Conservation (phyloP, 2,329 filamentous ascomycete species). For the Myriangium duriaei region DNA sequence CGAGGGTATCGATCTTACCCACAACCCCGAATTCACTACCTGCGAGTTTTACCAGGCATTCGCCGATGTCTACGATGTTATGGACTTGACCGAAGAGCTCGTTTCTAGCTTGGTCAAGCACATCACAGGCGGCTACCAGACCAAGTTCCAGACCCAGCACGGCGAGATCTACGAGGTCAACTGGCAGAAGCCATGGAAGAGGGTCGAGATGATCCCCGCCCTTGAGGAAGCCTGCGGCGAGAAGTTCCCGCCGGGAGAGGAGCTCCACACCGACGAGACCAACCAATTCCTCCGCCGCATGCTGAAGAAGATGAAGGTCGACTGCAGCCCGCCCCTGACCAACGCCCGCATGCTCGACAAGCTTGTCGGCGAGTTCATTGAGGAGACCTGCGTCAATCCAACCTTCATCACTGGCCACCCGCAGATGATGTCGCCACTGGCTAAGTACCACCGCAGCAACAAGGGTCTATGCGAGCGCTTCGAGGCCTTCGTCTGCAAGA, state of each 20-base stretch:
- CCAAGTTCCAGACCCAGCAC: slow-evolving; percentile 71
- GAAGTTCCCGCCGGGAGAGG: slow-evolving; percentile 81
- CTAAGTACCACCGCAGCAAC: slow-evolving; percentile 79
- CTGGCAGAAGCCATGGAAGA: slow-evolving; percentile 90
- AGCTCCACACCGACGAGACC: slow-evolving; percentile 81
- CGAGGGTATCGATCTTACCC: slow-evolving; percentile 79
- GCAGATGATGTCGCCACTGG: slow-evolving; percentile 80
- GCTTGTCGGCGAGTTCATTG: slow-evolving; percentile 80
- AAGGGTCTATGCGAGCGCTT: slow-evolving; percentile 90
- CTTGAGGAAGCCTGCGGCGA: slow-evolving; percentile 82
- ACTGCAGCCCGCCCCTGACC: slow-evolving; percentile 80
- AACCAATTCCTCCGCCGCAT: slow-evolving; percentile 75
- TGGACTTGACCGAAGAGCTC: slow-evolving; percentile 85
- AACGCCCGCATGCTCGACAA: slow-evolving; percentile 96
- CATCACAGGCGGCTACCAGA: slow-evolving; percentile 73
- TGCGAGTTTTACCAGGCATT: slow-evolving; percentile 95
- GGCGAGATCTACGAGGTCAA: slow-evolving; percentile 85
- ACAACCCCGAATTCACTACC: slow-evolving; percentile 97
- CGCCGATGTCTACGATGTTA: slow-evolving; percentile 74
- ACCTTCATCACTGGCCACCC: slow-evolving; percentile 81
- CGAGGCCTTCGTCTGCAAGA: slow-evolving; percentile 93
- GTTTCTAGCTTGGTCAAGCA: slow-evolving; percentile 82
- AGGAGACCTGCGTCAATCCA: slow-evolving; percentile 85
- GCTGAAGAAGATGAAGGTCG: slow-evolving; percentile 79
- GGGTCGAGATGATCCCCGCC: slow-evolving; percentile 89